A percentile compares a stretch with the other conserved stretches of the same genome.
Conservation (phyloP, 495 filamentous ascomycete species). For the Penicillium dipodomyicola region DNA sequence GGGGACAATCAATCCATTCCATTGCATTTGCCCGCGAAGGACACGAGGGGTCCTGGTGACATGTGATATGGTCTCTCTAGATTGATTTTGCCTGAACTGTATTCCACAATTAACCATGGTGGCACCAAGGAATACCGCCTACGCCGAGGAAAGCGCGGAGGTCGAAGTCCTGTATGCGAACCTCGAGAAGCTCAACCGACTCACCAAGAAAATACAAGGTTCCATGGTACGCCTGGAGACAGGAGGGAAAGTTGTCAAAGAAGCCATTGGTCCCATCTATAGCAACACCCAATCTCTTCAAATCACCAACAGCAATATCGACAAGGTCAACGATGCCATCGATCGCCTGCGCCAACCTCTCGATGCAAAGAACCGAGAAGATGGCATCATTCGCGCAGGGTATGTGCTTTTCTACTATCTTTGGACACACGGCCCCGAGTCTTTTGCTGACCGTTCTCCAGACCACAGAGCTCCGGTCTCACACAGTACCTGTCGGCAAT, state of each 20-base stretch:
- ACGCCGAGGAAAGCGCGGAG: constrained; percentile 70
- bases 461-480: constrained; percentile 75
- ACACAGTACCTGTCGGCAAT: constrained; percentile 85
- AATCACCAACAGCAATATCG: constrained; percentile 81
- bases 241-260: constrained; percentile 82
- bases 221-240: constrained; percentile 81
- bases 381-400: constrained; percentile 85
- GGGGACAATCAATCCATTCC: constrained; percentile 12
- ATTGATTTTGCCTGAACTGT: constrained; percentile 13
- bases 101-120: constrained; percentile 39
- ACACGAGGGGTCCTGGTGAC: constrained; percentile 17
- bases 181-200: constrained; percentile 61
- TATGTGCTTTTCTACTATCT: constrained; percentile 29
- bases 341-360: constrained; percentile 83
- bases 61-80: constrained; percentile 14
- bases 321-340: constrained; percentile 79
- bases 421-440: not conserved
- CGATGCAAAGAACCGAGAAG: constrained; percentile 83
- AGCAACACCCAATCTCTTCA: constrained; percentile 90
- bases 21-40: not conserved
- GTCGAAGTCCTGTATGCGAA: constrained; percentile 67
- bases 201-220: constrained; percentile 92
- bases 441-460: constrained; percentile 30
- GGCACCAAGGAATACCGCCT: constrained; percentile 50
- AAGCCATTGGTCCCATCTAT: constrained; percentile 89